Evolutionary conservation across 129 eudicot genomes (phyloP).

Genomic region (Pittosporum tobira): DNA sequence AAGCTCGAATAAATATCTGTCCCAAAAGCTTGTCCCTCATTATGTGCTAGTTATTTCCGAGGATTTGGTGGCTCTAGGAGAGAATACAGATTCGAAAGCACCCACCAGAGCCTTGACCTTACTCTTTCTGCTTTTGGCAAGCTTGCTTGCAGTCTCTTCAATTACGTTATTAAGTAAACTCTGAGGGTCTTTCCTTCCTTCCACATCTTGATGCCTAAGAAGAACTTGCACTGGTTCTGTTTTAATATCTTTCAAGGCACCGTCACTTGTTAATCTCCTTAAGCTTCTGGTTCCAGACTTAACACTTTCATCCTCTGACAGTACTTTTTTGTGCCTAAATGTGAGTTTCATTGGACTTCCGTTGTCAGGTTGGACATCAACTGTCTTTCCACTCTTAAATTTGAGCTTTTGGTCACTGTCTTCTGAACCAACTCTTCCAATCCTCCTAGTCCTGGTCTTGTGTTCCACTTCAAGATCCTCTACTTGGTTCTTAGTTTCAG

Average conservation of each 20-base stretch:
- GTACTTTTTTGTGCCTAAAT: slow-evolving; percentile 27
- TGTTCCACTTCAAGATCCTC: slow-evolving; percentile 15
- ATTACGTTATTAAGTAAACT: slow-evolving; percentile 42
- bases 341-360: slow-evolving; percentile 27
- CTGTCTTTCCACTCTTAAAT: slow-evolving; percentile 36
- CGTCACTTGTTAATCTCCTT: slow-evolving; percentile 27
- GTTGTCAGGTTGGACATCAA: slow-evolving; percentile 23
- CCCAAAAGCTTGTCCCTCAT: slow-evolving; percentile 1
- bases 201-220: slow-evolving; percentile 46
- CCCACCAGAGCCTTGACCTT: slow-evolving; percentile 83
- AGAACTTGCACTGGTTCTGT: slow-evolving; percentile 17
- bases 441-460: background rate
- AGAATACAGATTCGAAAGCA: slow-evolving; percentile 57
- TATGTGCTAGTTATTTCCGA: slow-evolving; percentile 2
- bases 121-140: slow-evolving; percentile 47
- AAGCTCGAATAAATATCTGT: background rate
- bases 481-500: background rate
- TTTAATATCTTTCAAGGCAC: slow-evolving; percentile 3
- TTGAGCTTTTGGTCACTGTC: slow-evolving; percentile 18
- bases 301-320: slow-evolving; percentile 16
- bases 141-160: slow-evolving; percentile 64
- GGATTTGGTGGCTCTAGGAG: slow-evolving; percentile 20
- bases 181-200: slow-evolving; percentile 25
- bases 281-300: slow-evolving; percentile 11
- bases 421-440: slow-evolving; percentile 17